Conservation (phyloP, 2,329 filamentous ascomycete species). For the Bipolaris victoriae region DNA sequence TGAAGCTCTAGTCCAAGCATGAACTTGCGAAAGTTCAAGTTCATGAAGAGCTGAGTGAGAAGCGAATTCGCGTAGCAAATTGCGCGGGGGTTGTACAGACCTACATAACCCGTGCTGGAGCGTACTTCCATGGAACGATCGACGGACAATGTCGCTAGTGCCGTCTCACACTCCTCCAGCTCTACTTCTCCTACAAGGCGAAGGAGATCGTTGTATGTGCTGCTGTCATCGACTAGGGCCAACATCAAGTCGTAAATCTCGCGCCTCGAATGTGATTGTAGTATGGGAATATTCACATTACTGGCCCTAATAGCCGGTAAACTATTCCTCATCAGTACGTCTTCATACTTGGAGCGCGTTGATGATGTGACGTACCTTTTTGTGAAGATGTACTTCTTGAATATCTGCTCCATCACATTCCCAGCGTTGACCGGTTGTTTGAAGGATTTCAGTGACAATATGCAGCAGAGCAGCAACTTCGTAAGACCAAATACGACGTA, state of each 20-base stretch:
- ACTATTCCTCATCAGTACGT: constrained; percentile 10
- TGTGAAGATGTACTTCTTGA: constrained; percentile 46
- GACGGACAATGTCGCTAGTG: constrained; percentile 61
- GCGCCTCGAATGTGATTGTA: constrained; percentile 45
- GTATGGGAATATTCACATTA: constrained; percentile 33
- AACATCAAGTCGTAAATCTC: constrained; percentile 48
- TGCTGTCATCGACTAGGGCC: constrained; percentile 41
- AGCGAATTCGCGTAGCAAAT: constrained; percentile 98
- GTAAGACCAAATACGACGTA: constrained; percentile 49
- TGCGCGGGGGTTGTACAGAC: constrained; percentile 89
- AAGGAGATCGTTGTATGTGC: constrained; percentile 38
- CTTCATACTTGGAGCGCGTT: not conserved
- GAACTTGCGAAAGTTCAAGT: constrained; percentile 82
- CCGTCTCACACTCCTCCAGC: constrained; percentile 56
- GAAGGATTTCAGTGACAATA: constrained; percentile 50
- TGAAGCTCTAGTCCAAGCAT: constrained; percentile 66
- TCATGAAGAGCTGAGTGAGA: constrained; percentile 96
- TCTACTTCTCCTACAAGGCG: constrained; percentile 31
- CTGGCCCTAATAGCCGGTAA: constrained; percentile 20
- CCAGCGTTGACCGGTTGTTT: constrained; percentile 46
- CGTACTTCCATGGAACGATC: constrained; percentile 73
- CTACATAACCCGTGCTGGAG: constrained; percentile 80
- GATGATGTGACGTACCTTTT: constrained; percentile 19
- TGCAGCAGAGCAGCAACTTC: constrained; percentile 48
- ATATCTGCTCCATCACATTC: constrained; percentile 40